Evolutionary conservation across 257 asterid species (phyloP), one percentile per base, ranked within the genome.

Genomic region (Ophiorrhiza pumila): DNA sequence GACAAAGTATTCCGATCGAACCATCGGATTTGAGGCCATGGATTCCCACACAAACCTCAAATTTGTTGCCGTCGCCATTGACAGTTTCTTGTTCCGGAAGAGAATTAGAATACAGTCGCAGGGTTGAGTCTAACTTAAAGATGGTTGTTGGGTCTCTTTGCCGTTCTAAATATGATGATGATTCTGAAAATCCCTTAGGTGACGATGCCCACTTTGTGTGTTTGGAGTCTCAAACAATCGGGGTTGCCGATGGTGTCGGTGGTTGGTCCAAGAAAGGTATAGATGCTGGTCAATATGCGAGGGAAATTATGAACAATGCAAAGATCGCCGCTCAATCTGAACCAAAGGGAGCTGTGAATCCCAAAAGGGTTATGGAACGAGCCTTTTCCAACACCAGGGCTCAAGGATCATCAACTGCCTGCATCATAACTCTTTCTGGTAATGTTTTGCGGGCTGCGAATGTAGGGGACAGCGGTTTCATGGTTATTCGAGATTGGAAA

Each of bases 181-280:
- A 67, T 37, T 23, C 39, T 17, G 22, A n/a, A 29, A 70, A 53
- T 1, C 61, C 72, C 22, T n/a, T 32, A 0, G 80, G 80, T 29
- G 76, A 76, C 25, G 80, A 76, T 25, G 80, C 80, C 53, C 52
- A 70, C 32, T 70, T 76, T 25, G 71, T 76, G 3, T 61, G 76
- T 31, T 18, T 31, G 15, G 60, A 46, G 18, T 12, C 52, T 0
- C 69, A 57, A 23, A 68, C 72, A 1, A 31, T 69, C 9, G 76
- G 80, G 4, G 72, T 76, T 9, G 80, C 79, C 2, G 79, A 76
- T 50, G 75, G 75, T 2, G 75, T 76, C 45, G 75, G 79, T n/a
- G 79, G 79, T 12, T 76, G 80, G 80, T 46, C 50, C 12, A 49
- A 63, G 35, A 47, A 50, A 10, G 72, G 72, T 43, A 53, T 76